phyloP scores from a whole-genome alignment of 1,139 yeast species.

The Pichia sp. region DNA sequence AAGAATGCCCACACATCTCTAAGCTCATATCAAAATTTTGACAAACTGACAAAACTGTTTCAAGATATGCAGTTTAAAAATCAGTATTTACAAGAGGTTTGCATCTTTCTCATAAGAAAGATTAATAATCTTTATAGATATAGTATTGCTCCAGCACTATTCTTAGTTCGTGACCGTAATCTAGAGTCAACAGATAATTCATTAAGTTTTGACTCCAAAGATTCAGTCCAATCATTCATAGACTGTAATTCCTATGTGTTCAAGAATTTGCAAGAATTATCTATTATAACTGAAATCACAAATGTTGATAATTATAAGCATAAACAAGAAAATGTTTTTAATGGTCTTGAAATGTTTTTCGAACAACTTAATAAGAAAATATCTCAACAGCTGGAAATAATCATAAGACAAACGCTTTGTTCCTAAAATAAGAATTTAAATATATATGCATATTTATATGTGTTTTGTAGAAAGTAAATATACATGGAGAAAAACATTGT shows the following conservation, averaged over 20 bases:
- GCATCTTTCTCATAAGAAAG: conserved; percentile 1
- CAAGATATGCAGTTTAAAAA: conserved; percentile 3
- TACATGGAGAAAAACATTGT: too few relatives aligned
- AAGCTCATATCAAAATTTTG: neutral
- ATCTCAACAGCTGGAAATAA: neutral
- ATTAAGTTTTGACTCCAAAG: conserved; percentile 3
- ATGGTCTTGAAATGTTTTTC: neutral
- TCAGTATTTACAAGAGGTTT: conserved; percentile 4
- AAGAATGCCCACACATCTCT: too few relatives aligned
- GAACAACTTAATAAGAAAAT: neutral
- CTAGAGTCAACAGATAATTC: neutral
- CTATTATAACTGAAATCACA: neutral
- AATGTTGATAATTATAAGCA: neutral
- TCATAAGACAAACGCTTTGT: neutral
- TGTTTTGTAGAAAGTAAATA: too few relatives aligned
- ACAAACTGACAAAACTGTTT: neutral
- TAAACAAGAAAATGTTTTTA: neutral
- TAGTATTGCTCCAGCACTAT: conserved; percentile 10
- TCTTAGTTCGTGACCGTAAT: neutral
- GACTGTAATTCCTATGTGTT: conserved; percentile 3
- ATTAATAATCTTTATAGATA: conserved; percentile 7
- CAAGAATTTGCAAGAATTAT: neutral
- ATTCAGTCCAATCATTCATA: conserved; percentile 8
- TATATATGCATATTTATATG: too few relatives aligned
- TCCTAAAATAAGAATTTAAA: too few relatives aligned